phyloP scores from a whole-genome alignment of 1,139 yeast species.

The Debaryomyces robertsiae region DNA sequence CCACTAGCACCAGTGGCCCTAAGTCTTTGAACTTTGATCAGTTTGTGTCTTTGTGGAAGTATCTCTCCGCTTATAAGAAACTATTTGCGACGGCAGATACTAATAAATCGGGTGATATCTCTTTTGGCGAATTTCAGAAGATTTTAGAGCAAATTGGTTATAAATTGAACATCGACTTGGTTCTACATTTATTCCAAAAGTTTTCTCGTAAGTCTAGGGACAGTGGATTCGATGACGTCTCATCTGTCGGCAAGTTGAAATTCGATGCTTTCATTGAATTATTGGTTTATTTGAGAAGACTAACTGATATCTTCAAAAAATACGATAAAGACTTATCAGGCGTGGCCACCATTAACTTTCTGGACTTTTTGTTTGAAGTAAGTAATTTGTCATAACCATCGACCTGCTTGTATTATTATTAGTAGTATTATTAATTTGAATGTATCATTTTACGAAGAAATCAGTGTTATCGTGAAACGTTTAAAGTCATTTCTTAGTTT shows the following conservation, averaged over 20 bases:
- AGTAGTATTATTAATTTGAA: constrained; percentile 1
- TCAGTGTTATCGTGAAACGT: too few species aligned
- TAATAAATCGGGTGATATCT: constrained; percentile 61
- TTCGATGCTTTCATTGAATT: constrained; percentile 85
- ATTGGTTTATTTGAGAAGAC: constrained; percentile 71
- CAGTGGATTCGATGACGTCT: constrained; percentile 28
- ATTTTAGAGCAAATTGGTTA: constrained; percentile 75
- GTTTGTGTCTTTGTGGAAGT: constrained; percentile 73
- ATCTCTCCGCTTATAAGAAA: constrained; percentile 70
- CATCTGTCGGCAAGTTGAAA: constrained; percentile 58
- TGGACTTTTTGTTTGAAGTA: constrained; percentile 73
- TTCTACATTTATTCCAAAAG: constrained; percentile 60
- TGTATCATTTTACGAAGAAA: too few species aligned
- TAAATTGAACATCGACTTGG: constrained; percentile 62
- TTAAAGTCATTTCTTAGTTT: not conserved
- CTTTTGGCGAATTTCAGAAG: constrained; percentile 66
- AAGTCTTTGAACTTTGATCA: constrained; percentile 60
- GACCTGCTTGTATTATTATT: constrained; percentile 3
- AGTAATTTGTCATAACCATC: constrained; percentile 32
- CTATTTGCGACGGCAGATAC: constrained; percentile 65
- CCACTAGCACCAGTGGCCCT: constrained; percentile 42
- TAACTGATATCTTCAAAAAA: constrained; percentile 78
- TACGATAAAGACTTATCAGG: constrained; percentile 79
- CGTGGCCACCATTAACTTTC: constrained; percentile 73
- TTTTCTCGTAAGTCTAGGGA: constrained; percentile 50